Percentiles rank a stretch among this genome's conserved stretches.
Evolutionary conservation across 2,329 filamentous ascomycete species (phyloP).

Genomic region (Calonectria pseudoturangicola): DNA sequence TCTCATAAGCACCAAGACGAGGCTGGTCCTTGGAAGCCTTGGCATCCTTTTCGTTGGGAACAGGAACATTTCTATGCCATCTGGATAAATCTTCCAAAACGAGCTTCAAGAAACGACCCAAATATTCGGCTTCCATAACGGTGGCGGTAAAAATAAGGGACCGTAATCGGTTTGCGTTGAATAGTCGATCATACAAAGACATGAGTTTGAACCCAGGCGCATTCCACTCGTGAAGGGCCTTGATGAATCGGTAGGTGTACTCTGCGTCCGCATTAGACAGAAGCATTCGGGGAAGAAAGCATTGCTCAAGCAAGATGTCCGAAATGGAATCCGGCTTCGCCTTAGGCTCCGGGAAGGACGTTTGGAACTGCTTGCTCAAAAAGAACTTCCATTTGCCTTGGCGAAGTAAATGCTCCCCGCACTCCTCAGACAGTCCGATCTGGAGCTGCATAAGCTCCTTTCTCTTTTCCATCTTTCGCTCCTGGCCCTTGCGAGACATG

Average conservation of each 20-base stretch:
- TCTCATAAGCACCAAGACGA: conserved; percentile 86
- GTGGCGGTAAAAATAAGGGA: conserved; percentile 92
- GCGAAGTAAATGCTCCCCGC: conserved; percentile 80
- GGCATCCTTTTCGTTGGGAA: conserved; percentile 64
- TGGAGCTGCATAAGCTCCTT: conserved; percentile 81
- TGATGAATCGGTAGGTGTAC: conserved; percentile 90
- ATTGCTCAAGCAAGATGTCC: conserved; percentile 89
- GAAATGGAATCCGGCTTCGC: conserved; percentile 81
- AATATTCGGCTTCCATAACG: conserved; percentile 90
- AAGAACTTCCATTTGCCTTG: conserved; percentile 81
- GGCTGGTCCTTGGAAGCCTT: conserved; percentile 64
- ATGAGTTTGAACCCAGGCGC: conserved; percentile 91
- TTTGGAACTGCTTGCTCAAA: conserved; percentile 83
- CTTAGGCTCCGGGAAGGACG: conserved; percentile 84
- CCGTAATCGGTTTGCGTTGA: conserved; percentile 87
- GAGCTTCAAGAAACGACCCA: conserved; percentile 93
- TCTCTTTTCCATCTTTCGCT: conserved; percentile 79
- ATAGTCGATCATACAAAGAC: conserved; percentile 88
- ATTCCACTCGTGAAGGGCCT: conserved; percentile 88
- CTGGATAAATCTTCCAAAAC: conserved; percentile 85
- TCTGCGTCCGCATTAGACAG: conserved; percentile 91
- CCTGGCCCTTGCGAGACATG: conserved; percentile 78
- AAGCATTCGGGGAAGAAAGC: conserved; percentile 90
- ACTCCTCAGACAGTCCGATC: conserved; percentile 83
- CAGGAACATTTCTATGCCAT: conserved; percentile 86